phyloP scores from a whole-genome alignment of 495 filamentous ascomycete species.

The Amorphotheca resinae region DNA sequence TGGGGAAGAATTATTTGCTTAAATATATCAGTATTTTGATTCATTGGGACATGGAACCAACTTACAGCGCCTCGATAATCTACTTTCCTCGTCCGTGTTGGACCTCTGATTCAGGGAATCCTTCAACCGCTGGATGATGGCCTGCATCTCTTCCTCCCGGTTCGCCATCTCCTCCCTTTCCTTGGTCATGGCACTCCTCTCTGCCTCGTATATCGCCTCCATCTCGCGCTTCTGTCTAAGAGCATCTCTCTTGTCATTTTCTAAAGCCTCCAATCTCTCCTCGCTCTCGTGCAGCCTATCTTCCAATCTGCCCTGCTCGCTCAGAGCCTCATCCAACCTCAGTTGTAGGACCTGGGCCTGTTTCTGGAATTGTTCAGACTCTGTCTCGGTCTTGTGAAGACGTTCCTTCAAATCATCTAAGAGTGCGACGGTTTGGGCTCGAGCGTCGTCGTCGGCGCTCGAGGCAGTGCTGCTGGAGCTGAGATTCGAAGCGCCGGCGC shows the following conservation, averaged over 20 bases:
- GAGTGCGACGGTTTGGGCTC: constrained; percentile 59
- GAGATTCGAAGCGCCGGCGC: constrained; percentile 39
- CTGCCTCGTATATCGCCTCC: constrained; percentile 79
- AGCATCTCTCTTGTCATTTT: constrained; percentile 67
- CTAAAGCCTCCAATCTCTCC: constrained; percentile 62
- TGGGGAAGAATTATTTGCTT: constrained; percentile 23
- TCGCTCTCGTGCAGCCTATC: constrained; percentile 74
- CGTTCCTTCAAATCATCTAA: constrained; percentile 77
- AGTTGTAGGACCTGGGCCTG: constrained; percentile 76
- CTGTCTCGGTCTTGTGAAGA: constrained; percentile 64
- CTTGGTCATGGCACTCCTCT: constrained; percentile 73
- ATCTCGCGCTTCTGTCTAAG: constrained; percentile 74
- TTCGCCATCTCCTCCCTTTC: constrained; percentile 81
- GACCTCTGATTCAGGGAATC: constrained; percentile 67
- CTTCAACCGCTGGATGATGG: constrained; percentile 78
- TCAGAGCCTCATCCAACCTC: constrained; percentile 71
- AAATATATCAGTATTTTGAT: constrained; percentile 11
- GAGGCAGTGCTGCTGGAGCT: constrained; percentile 44
- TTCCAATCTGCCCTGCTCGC: constrained; percentile 75
- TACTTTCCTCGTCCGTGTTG: constrained; percentile 50
- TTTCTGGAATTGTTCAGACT: constrained; percentile 69
- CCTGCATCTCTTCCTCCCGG: constrained; percentile 78
- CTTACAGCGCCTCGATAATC: constrained; percentile 61
- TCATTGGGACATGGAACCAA: background rate
- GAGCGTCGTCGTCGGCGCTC: constrained; percentile 42